These are phyloP conservation scores for Myriosclerotinia curreyana DNA, from an alignment of 2,329 filamentous ascomycete species.

Conservation along the genomic window DNA sequence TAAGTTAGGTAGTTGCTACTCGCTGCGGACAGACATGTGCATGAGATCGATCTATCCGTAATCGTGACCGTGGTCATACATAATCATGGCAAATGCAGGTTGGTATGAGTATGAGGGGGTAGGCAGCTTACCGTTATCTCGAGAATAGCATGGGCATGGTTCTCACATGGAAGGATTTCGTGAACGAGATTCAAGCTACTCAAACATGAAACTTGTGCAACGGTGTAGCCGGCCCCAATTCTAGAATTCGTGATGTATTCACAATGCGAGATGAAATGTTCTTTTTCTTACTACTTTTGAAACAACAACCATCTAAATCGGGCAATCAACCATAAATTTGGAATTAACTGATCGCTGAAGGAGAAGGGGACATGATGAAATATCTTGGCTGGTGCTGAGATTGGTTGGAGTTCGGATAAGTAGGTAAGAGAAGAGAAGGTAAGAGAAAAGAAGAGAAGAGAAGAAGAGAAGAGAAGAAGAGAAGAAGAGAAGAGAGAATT, in stretches of 20 bases:
- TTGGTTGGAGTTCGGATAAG: no score
- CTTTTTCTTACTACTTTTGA: no score
- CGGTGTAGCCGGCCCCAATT: background rate
- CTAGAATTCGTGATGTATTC: background rate
- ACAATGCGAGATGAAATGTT: slow-evolving; percentile 3
- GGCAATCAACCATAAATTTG: no score
- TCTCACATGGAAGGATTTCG: background rate
- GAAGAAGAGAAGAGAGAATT: no score
- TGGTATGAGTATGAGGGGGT: slow-evolving; percentile 6
- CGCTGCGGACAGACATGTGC: slow-evolving; percentile 18
- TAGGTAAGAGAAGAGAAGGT: no score
- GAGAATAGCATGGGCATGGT: slow-evolving; percentile 6
- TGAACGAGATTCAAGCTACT: background rate
- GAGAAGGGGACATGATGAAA: no score
- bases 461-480: no score
- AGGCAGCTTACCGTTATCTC: background rate
- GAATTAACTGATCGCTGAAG: no score
- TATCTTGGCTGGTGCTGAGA: no score
- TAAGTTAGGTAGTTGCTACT: background rate
- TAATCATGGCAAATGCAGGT: slow-evolving; percentile 1
- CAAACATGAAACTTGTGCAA: slow-evolving; percentile 10
- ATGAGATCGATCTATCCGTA: slow-evolving; percentile 22
- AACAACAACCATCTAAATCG: no score
- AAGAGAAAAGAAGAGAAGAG: no score
- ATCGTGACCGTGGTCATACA: slow-evolving; percentile 5